A percentile compares a stretch with the other conserved stretches of the same genome.
phyloP scores from a whole-genome alignment of 306 rosid genomes.

The Cicer cuneatum region DNA sequence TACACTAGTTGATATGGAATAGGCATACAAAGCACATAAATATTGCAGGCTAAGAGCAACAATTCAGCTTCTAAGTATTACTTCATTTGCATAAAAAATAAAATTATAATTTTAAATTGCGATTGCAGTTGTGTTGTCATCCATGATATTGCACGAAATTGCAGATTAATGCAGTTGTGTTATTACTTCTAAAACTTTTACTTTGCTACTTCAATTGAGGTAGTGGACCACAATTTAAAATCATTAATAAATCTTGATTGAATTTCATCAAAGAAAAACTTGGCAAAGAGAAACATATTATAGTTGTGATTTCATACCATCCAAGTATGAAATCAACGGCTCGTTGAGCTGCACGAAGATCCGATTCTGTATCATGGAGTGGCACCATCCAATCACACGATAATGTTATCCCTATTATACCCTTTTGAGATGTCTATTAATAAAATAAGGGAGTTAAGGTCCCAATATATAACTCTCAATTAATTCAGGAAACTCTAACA shows the following conservation, averaged over 20 bases:
- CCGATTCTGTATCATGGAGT: constrained; percentile 26
- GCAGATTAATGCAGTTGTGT: no score
- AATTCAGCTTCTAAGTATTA: neutral
- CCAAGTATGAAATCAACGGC: constrained; percentile 58
- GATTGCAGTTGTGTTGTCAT: neutral
- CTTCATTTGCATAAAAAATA: neutral
- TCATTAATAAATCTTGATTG: no score
- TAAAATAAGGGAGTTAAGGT: neutral
- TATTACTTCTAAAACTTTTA: neutral
- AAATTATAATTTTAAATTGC: neutral
- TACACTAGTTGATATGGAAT: no score
- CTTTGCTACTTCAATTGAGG: neutral
- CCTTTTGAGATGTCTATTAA: constrained; percentile 55
- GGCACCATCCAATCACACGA: constrained; percentile 56
- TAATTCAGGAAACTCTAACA: neutral
- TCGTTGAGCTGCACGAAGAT: constrained; percentile 46
- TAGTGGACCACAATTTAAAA: no score
- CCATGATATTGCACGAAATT: no score
- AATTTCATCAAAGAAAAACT: no score
- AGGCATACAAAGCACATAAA: no score
- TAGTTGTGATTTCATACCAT: no score
- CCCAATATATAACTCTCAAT: neutral
- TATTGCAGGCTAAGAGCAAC: no score
- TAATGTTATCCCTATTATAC: constrained; percentile 55
- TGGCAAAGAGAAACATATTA: no score